Base-by-base conservation (phyloP, 805 yeast genomes). In the Candida sithepensis region DNA sequence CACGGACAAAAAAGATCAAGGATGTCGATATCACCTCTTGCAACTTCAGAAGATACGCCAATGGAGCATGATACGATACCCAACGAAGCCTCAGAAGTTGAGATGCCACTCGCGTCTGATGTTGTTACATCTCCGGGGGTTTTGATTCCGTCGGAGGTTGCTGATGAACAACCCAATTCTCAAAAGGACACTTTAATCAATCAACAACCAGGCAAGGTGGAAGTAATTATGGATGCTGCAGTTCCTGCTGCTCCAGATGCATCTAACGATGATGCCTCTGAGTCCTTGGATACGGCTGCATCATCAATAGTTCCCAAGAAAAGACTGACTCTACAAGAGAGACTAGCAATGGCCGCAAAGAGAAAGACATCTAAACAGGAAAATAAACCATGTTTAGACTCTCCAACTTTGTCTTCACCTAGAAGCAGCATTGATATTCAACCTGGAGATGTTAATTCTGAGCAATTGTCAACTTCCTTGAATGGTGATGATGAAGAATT, bases 341-440 rank as follows among this genome's bases (percentile, higher is more conserved):
- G 97, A 51, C 72, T 91, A 44, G 95, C 94, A 1, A 66, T 82
- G 51, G 97, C 97, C 1, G 89, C 96, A 6, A 71, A 71, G 28
- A 65, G 63, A 44, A 69, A 65, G 40, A 50, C 54, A 16, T 41
- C 39, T 3, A 16, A 44, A 21, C 12, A 33, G 36, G 43, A 48
- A 34, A 8, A 22, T 21, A 36, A 33, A 16, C 39, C 12, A 2
- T 4, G 22, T 3, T 33, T 44, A 3, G 39, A 18, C 4, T 44
- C 50, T 24, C 44, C 45, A 13, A 23, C 41, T 34, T 10, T 37
- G 18, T 24, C 33, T 3, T 30, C 43, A 12, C 39, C 47, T 21
- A 42, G 37, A 24, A 24, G 38, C 12, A 50, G 50, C 28, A 12
- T 39, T 4, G 53, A 50, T 12, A 43, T 39, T 10, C 34, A 30